phyloP scores from a whole-genome alignment of 108 stramenopile species.

The Skeletonema menzelii region DNA sequence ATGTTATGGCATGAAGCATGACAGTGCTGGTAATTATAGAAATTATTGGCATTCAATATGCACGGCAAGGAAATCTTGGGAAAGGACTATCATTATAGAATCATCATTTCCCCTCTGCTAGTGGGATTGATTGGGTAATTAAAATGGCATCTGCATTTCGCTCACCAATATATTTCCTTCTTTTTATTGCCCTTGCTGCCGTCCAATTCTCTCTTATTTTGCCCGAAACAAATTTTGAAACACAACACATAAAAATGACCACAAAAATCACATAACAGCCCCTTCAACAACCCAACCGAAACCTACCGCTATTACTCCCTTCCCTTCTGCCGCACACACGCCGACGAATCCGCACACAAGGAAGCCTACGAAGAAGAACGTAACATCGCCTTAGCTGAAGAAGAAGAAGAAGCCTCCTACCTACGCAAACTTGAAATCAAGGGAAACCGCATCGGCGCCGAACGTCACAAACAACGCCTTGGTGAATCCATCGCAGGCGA shows the following conservation, averaged over 20 bases:
- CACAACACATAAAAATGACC: background rate
- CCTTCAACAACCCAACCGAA: constrained; percentile 98
- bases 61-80: no score
- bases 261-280: constrained; percentile 48
- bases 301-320: constrained; percentile 98
- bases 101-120: no score
- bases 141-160: no score
- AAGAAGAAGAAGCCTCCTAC: background rate
- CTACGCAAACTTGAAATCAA: constrained; percentile 21
- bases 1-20: no score
- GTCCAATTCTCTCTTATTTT: background rate
- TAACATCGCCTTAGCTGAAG: constrained; percentile 6
- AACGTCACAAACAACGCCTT: constrained; percentile 75
- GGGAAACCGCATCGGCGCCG: constrained; percentile 57
- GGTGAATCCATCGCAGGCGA: constrained; percentile 96
- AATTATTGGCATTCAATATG: no score
- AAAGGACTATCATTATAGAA: no score
- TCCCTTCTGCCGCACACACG: constrained; percentile 91
- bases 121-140: no score
- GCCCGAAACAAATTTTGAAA: background rate
- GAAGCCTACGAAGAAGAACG: constrained; percentile 57
- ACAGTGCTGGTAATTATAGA: no score
- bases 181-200: background rate
- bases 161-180: no score
- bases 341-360: constrained; percentile 64